phyloP scores from a whole-genome alignment of 2,329 filamentous ascomycete genomes.

The Ophiocordyceps polyrhachis-furcata region DNA sequence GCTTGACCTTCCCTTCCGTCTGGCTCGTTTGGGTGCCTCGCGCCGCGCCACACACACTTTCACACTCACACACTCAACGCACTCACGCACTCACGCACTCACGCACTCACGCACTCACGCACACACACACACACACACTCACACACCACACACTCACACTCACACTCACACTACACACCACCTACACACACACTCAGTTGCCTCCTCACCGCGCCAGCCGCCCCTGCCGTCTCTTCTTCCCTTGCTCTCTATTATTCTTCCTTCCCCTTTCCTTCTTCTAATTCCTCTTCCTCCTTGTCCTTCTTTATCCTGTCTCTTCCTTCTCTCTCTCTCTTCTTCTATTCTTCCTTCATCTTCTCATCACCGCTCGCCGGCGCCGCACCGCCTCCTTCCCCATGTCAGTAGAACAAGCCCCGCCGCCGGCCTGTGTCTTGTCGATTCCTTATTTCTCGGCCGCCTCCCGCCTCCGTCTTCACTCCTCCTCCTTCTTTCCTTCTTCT shows the following conservation, averaged over 20 bases:
- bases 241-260: too few relatives aligned
- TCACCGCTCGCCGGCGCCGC: neutral
- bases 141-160: too few relatives aligned
- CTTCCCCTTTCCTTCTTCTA: neutral
- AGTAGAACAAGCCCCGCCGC: constrained; percentile 5
- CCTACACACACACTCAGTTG: neutral
- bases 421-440: neutral
- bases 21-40: too few relatives aligned
- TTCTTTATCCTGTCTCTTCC: neutral
- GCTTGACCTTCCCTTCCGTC: too few relatives aligned
- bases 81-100: too few relatives aligned
- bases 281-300: neutral
- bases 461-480: constrained; percentile 6
- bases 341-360: neutral
- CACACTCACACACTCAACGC: too few relatives aligned
- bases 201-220: neutral
- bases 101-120: too few relatives aligned
- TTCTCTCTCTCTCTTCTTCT: neutral
- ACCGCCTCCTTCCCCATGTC: constrained; percentile 9
- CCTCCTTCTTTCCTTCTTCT: constrained; percentile 3
- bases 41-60: too few relatives aligned
- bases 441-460: constrained; percentile 5
- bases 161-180: too few relatives aligned
- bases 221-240: neutral
- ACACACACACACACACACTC: too few relatives aligned